Evolutionary conservation across 2,329 filamentous ascomycete species (phyloP).

Genomic region (Fusarium luffae): DNA sequence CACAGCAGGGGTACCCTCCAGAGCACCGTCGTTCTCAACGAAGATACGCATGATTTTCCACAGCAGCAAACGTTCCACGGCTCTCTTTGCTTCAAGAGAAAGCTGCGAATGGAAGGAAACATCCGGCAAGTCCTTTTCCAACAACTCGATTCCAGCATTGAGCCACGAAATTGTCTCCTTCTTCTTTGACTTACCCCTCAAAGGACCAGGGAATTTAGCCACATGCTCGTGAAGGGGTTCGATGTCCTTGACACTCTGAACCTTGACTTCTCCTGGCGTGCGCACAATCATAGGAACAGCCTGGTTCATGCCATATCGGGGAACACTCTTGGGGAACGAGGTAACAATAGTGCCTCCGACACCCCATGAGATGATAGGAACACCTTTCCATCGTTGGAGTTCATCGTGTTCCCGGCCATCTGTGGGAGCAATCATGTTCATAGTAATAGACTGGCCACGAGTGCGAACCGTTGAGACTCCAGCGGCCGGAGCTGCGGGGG

Average conservation of each 20-base stretch:
- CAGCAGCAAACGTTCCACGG: conserved; percentile 81
- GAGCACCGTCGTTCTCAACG: conserved; percentile 84
- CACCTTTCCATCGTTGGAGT: conserved; percentile 89
- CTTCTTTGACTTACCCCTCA: conserved; percentile 93
- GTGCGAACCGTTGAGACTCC: conserved; percentile 50
- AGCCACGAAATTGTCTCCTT: conserved; percentile 91
- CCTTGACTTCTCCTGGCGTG: conserved; percentile 82
- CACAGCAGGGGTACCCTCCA: conserved; percentile 78
- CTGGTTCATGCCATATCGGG: conserved; percentile 83
- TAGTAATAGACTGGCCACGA: conserved; percentile 64
- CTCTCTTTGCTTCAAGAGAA: conserved; percentile 73
- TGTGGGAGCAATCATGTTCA: conserved; percentile 70
- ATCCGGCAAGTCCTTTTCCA: conserved; percentile 71
- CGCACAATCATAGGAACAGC: conserved; percentile 81
- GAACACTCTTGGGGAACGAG: conserved; percentile 88
- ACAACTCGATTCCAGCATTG: conserved; percentile 74
- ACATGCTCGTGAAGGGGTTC: conserved; percentile 77
- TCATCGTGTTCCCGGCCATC: conserved; percentile 78
- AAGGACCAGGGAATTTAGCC: conserved; percentile 86
- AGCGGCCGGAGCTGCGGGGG: conserved; percentile 9
- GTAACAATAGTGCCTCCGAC: conserved; percentile 85
- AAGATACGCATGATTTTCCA: conserved; percentile 88
- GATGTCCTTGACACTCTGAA: conserved; percentile 79
- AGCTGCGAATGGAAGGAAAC: conserved; percentile 61
- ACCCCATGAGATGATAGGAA: conserved; percentile 87